Conservation (phyloP, 768 basidiomycete species). For the Hydnomerulius pinastri region DNA sequence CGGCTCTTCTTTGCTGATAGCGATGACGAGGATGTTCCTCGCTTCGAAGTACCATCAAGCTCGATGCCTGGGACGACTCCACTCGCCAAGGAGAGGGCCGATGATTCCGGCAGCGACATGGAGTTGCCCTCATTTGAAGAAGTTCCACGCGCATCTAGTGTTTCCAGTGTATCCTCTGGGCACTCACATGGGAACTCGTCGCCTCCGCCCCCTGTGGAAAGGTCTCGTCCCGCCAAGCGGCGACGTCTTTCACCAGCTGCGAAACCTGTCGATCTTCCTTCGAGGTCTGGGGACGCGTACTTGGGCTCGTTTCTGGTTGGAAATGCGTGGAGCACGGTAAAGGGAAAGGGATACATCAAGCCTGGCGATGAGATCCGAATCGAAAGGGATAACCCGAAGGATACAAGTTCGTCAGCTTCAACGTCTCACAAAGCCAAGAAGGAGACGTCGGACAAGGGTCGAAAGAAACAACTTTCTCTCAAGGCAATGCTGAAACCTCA, state of each 20-base stretch:
- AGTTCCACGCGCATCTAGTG: conserved; percentile 41
- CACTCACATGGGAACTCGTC: conserved; percentile 25
- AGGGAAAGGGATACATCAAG: conserved; percentile 70
- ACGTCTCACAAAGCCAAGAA: conserved; percentile 37
- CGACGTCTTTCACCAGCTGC: conserved; percentile 44
- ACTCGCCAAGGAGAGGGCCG: conserved; percentile 37
- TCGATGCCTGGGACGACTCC: conserved; percentile 13
- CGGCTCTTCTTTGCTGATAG: conserved; percentile 45
- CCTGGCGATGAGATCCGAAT: conserved; percentile 60
- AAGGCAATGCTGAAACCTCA: conserved; percentile 66
- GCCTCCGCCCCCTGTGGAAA: conserved; percentile 20
- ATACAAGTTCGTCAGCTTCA: conserved; percentile 24
- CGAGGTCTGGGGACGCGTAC: conserved; percentile 41
- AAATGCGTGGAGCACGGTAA: conserved; percentile 80
- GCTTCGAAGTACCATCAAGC: conserved; percentile 6
- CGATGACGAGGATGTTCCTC: conserved; percentile 42
- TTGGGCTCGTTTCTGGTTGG: conserved; percentile 68
- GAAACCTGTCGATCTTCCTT: conserved; percentile 7
- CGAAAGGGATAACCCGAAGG: conserved; percentile 53
- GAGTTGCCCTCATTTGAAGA: conserved; percentile 37
- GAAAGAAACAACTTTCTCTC: conserved; percentile 67
- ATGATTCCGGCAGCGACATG: conserved; percentile 33
- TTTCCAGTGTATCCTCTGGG: conserved; percentile 40
- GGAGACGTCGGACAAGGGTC: conserved; percentile 21
- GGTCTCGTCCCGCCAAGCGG: conserved; percentile 50